phyloP scores from a whole-genome alignment of 768 basidiomycete species.

The Lactarius quietus region DNA sequence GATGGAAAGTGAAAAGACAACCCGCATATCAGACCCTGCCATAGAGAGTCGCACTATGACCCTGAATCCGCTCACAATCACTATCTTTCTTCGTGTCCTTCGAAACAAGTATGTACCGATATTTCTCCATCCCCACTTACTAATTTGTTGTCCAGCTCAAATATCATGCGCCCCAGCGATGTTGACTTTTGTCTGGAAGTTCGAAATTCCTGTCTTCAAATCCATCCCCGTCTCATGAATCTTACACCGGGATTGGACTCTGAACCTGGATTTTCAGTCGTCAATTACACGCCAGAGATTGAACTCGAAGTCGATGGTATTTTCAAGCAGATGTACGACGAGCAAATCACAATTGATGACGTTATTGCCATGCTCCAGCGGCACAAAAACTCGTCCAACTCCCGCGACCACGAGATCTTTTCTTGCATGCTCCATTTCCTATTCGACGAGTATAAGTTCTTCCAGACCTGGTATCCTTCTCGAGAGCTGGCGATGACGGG shows the following conservation, averaged over 20 bases:
- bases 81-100: constrained; percentile 87
- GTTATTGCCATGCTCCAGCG: constrained; percentile 86
- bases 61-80: constrained; percentile 82
- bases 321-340: constrained; percentile 98
- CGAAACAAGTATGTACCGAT: constrained; percentile 64
- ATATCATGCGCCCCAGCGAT: constrained; percentile 71
- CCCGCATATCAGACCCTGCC: constrained; percentile 71
- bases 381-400: constrained; percentile 75
- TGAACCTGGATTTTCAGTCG: constrained; percentile 89
- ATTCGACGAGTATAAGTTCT: constrained; percentile 99
- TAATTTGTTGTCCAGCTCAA: constrained; percentile 47
- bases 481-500: constrained; percentile 96
- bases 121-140: background rate
- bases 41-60: constrained; percentile 80
- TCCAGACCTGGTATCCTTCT: constrained; percentile 92
- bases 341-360: constrained; percentile 90
- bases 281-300: constrained; percentile 83
- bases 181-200: constrained; percentile 87
- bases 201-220: constrained; percentile 87
- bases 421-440: constrained; percentile 99
- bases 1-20: constrained; percentile 82
- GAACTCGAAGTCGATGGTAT: constrained; percentile 92
- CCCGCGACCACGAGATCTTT: constrained; percentile 91
- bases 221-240: constrained; percentile 95
- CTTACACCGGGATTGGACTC: constrained; percentile 80